A percentile compares a stretch with the other conserved stretches of the same genome.
Evolutionary conservation across 805 yeast species (phyloP).

Genomic region (Komagataella phaffii): DNA sequence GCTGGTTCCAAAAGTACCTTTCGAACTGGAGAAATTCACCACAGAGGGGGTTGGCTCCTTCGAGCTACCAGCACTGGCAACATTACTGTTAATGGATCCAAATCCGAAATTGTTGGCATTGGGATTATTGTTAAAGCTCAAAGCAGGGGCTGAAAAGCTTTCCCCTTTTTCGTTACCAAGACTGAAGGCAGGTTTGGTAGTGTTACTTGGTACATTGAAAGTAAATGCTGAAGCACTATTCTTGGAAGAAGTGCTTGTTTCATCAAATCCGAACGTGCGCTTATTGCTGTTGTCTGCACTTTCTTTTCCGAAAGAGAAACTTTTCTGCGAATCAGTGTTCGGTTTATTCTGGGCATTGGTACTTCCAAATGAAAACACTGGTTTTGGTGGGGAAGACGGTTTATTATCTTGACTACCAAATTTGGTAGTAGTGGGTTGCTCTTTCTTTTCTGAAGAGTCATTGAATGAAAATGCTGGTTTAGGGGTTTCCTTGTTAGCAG

Average conservation of each 20-base stretch:
- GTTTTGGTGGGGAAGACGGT: not conserved
- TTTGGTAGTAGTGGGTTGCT: constrained; percentile 2
- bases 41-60: constrained; percentile 4
- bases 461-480: not conserved
- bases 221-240: not conserved
- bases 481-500: not conserved
- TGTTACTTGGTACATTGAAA: not conserved
- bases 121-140: constrained; percentile 3
- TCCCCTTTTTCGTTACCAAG: constrained; percentile 1
- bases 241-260: not conserved
- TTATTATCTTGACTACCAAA: not conserved
- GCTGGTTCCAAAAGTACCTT: not conserved
- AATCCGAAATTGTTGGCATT: constrained; percentile 5
- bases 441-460: not conserved
- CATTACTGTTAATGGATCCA: not conserved
- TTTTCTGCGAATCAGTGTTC: not conserved
- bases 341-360: not conserved
- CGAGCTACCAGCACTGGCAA: constrained; percentile 3
- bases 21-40: constrained; percentile 5
- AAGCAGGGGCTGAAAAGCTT: constrained; percentile 1
- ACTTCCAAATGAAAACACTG: constrained; percentile 4
- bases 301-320: not conserved
- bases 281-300: not conserved
- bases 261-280: not conserved
- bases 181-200: constrained; percentile 1